Base-by-base conservation (phyloP, 805 yeast species). In the Metschnikowia matae region DNA sequence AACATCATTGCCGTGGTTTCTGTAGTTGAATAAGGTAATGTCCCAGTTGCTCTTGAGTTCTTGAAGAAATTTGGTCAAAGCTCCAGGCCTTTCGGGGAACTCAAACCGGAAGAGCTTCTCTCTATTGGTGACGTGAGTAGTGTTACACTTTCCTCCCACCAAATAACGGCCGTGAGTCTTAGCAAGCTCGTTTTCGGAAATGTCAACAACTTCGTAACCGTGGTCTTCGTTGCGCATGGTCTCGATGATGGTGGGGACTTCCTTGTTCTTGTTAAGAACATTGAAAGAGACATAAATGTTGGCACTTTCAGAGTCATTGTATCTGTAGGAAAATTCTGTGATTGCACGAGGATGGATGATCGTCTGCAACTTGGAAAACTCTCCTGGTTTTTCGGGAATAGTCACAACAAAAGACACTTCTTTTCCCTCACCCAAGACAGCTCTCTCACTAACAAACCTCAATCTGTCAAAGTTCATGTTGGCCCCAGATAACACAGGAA, bases 71-170 rank as follows among this genome's bases (percentile, higher is more conserved):
- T 80, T 85, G 29, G 85, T 81, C 62, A 94, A 76, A 1, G 99
- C 97, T 44, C 97, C 96, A 2, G 99, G 98, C 62, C 94, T 84
- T 64, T 94, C 99, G 13, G 99, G 99, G 75, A 94, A 95, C 68
- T 90, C 97, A 62, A 94, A 94, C 44, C 86, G 79, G 59, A 83
- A 81, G 34, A 94, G 69, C 60, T 85, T 83, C 69, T 94, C 99
- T 56, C 88, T 78, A 29, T 81, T 77, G 17, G 87, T 82, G 49
- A 68, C 64, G 38, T 48, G 50, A 33, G 55, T 45, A 20, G 75
- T 69, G n/a, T 47, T 54, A 0, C 91, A 81, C 53, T 86, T 83
- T 51, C 99, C 99, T 51, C 99, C 99, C 21, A 94, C 96, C 56
- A 94, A 75, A 66, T 94, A 95, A 66, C 99, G 81, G 36, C 97